Conservation (phyloP, 176 grass and related monocot genomes). For the Aegilops tauschii region DNA sequence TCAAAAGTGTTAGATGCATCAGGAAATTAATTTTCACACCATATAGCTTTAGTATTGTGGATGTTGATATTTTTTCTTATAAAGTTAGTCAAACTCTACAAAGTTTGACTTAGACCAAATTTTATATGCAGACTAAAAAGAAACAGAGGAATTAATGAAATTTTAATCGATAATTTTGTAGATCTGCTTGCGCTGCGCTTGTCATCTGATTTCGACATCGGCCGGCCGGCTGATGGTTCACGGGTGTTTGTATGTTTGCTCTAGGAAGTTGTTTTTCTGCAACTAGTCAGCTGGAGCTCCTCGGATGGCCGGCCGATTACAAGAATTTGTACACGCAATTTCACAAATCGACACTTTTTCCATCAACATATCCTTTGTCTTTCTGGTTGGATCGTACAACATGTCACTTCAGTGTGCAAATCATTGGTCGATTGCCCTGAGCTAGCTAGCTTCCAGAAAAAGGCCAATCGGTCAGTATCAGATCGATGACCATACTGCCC, state of each 20-base stretch:
- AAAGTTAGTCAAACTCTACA: too few relatives aligned
- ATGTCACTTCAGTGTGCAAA: not conserved
- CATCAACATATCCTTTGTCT: not conserved
- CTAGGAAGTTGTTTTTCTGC: not conserved
- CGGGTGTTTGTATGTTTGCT: not conserved
- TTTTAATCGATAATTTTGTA: too few relatives aligned
- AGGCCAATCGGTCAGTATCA: not conserved
- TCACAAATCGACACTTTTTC: not conserved
- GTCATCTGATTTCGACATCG: not conserved
- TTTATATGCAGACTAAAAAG: too few relatives aligned
- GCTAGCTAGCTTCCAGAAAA: not conserved
- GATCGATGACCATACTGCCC: not conserved
- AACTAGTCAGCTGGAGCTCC: not conserved
- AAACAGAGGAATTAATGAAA: too few relatives aligned
- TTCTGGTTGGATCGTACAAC: not conserved
- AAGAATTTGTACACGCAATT: not conserved
- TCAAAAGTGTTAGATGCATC: too few relatives aligned
- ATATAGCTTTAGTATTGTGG: too few relatives aligned
- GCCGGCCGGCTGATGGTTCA: constrained; percentile 7
- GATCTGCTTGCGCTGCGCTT: not conserved
- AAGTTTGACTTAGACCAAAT: too few relatives aligned
- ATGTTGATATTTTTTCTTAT: too few relatives aligned
- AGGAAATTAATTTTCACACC: too few relatives aligned
- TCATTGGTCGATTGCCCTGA: not conserved
- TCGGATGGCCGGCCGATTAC: not conserved